Evolutionary conservation across 768 basidiomycete genomes (phyloP).

Genomic region (Russula vinacea): DNA sequence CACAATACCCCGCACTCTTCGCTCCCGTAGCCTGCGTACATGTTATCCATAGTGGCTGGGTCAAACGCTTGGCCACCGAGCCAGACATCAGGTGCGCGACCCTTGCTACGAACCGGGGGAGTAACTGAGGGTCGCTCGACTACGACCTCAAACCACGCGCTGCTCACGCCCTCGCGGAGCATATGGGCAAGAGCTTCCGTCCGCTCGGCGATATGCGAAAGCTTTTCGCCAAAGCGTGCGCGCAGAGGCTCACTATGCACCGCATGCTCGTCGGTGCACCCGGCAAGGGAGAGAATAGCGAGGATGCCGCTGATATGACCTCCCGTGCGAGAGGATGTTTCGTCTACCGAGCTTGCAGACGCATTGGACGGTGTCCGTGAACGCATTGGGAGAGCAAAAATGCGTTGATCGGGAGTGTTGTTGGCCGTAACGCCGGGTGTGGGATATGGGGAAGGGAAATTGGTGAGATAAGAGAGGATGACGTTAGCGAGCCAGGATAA

Average conservation of each 20-base stretch:
- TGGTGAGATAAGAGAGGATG: slow-evolving; percentile 28
- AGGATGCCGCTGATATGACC: slow-evolving; percentile 36
- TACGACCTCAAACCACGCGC: slow-evolving; percentile 36
- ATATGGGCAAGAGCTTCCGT: slow-evolving; percentile 34
- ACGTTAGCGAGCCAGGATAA: slow-evolving; percentile 27
- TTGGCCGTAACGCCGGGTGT: slow-evolving; percentile 26
- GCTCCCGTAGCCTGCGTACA: slow-evolving; percentile 29
- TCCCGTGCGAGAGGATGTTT: slow-evolving; percentile 23
- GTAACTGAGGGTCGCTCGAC: slow-evolving; percentile 18
- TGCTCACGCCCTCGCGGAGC: slow-evolving; percentile 38
- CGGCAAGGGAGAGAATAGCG: slow-evolving; percentile 37
- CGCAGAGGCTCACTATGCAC: slow-evolving; percentile 35
- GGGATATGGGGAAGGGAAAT: slow-evolving; percentile 28
- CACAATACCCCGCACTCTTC: slow-evolving; percentile 27
- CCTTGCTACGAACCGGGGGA: slow-evolving; percentile 7
- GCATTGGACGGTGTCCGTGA: slow-evolving; percentile 24
- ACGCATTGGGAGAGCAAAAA: slow-evolving; percentile 26
- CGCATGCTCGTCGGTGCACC: slow-evolving; percentile 35
- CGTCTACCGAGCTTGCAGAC: slow-evolving; percentile 24
- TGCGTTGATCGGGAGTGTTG: slow-evolving; percentile 25
- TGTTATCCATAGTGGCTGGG: slow-evolving; percentile 25
- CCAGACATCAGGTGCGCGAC: slow-evolving; percentile 8
- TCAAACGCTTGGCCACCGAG: slow-evolving; percentile 19
- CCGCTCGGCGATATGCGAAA: slow-evolving; percentile 34
- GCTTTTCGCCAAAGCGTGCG: slow-evolving; percentile 34